Evolutionary conservation across 257 asterid species (phyloP).

Genomic region (Lycium ferocissimum): DNA sequence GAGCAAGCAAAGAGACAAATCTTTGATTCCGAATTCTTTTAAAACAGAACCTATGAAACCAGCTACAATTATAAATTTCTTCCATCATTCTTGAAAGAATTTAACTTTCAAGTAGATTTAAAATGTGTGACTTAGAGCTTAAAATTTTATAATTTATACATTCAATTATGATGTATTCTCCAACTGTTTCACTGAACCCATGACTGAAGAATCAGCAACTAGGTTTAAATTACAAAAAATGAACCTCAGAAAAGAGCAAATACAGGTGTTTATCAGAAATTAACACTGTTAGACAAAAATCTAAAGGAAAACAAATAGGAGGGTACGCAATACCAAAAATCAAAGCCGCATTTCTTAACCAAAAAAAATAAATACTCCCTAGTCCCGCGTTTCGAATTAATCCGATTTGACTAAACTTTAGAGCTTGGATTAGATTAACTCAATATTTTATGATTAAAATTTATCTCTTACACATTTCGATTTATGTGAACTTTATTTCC

Average conservation of each 20-base stretch:
- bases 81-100: too few relatives aligned
- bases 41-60: too few relatives aligned
- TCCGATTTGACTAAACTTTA: neutral
- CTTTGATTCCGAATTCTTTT: too few relatives aligned
- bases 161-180: neutral
- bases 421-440: neutral
- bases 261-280: neutral
- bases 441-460: too few relatives aligned
- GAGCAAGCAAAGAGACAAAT: too few relatives aligned
- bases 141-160: too few relatives aligned
- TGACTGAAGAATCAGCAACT: neutral
- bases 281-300: neutral
- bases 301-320: neutral
- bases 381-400: neutral
- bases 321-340: neutral
- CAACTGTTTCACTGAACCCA: neutral
- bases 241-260: neutral
- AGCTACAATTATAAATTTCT: too few relatives aligned
- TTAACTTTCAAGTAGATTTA: too few relatives aligned
- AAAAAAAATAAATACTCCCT: neutral
- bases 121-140: too few relatives aligned
- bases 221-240: too few relatives aligned
- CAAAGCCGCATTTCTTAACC: conserved; percentile 35
- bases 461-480: too few relatives aligned
- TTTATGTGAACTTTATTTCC: too few relatives aligned